These are phyloP conservation scores for Phytopythium kandeliae DNA, from an alignment of 352 stramenopile species.

Conservation along the genomic window DNA sequence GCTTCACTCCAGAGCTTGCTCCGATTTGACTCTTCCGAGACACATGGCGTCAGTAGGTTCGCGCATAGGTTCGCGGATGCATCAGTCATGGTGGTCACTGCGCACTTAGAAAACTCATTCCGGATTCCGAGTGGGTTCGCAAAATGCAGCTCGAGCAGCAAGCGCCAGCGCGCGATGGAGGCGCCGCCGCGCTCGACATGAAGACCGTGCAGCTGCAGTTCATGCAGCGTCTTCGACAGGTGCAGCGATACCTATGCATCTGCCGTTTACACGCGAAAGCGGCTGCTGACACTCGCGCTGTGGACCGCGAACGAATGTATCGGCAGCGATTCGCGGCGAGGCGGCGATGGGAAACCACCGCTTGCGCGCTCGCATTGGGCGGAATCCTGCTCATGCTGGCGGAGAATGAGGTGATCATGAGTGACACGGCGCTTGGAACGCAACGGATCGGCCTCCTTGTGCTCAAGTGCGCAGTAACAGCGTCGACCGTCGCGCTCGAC, in stretches of 20 bases:
- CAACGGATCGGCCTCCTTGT: constrained; percentile 8
- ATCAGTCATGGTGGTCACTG: not conserved
- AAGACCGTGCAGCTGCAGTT: constrained; percentile 14
- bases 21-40: not conserved
- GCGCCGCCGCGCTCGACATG: not conserved
- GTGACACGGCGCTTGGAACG: constrained; percentile 1
- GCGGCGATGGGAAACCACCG: constrained; percentile 41
- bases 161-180: constrained; percentile 2
- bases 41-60: not conserved
- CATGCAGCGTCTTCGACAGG: constrained; percentile 13
- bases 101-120: too few species aligned
- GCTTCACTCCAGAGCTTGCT: not conserved
- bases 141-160: constrained; percentile 8
- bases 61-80: not conserved
- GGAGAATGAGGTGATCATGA: constrained; percentile 56
- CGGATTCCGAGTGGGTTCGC: not conserved
- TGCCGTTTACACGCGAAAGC: not conserved
- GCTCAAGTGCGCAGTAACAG: constrained; percentile 32
- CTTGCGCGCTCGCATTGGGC: constrained; percentile 33
- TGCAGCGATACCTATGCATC: not conserved
- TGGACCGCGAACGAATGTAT: not conserved
- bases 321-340: constrained; percentile 43
- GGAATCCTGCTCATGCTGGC: constrained; percentile 61
- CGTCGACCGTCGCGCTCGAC: constrained; percentile 35
- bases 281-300: not conserved